A percentile compares a stretch with the other conserved stretches of the same genome.
Evolutionary conservation across 2,329 filamentous ascomycete species (phyloP).

Genomic region (Pseudogymnoascus sp.): DNA sequence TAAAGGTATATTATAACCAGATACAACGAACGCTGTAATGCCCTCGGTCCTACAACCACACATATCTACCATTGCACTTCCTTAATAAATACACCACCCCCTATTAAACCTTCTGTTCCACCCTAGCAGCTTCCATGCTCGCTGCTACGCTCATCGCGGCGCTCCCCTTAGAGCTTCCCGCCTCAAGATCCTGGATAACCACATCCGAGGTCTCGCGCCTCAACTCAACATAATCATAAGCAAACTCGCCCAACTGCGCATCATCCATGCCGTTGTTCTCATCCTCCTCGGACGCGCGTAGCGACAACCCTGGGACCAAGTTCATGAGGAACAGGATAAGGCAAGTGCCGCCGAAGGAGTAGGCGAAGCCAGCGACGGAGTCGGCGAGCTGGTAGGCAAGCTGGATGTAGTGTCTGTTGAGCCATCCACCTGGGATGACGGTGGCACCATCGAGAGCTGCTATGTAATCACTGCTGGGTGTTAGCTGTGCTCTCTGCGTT

Average conservation of each 20-base stretch:
- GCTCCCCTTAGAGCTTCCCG: neutral
- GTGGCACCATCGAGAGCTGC: conserved; percentile 68
- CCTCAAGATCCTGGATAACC: neutral
- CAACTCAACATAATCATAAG: conserved; percentile 65
- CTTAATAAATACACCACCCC: neutral
- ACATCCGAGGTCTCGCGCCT: neutral
- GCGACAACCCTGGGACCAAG: conserved; percentile 65
- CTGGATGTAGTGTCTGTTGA: conserved; percentile 79
- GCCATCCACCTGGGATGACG: conserved; percentile 67
- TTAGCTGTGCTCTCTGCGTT: neutral
- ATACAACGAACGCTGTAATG: neutral
- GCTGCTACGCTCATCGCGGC: neutral
- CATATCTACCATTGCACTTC: neutral
- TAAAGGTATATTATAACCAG: neutral
- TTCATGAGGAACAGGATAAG: conserved; percentile 76
- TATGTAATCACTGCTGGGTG: conserved; percentile 54
- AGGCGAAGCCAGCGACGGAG: conserved; percentile 65
- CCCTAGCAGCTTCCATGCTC: neutral
- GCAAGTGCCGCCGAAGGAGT: conserved; percentile 72
- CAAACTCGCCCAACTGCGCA: conserved; percentile 86
- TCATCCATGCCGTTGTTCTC: conserved; percentile 84
- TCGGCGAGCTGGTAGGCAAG: conserved; percentile 79
- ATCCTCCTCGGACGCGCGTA: conserved; percentile 69
- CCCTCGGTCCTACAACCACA: neutral
- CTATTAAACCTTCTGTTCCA: neutral